Evolutionary conservation across 1,284 basidiomycete species (phyloP).

Genomic region (Papiliotrema fonsecae): DNA sequence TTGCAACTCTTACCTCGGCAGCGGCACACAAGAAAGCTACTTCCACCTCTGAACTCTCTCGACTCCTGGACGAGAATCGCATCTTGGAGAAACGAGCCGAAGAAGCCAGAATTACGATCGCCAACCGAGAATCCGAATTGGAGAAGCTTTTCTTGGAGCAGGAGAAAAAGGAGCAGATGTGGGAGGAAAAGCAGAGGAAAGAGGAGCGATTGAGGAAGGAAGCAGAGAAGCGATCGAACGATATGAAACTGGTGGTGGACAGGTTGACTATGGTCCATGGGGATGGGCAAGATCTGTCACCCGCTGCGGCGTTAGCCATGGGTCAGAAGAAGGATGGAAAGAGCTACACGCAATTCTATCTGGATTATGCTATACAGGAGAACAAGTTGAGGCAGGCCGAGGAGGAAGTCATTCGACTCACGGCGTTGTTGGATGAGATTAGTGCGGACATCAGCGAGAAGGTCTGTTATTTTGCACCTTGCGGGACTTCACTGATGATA

Average conservation of each 20-base stretch:
- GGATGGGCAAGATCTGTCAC: constrained; percentile 54
- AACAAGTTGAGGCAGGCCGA: constrained; percentile 72
- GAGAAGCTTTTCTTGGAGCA: constrained; percentile 38
- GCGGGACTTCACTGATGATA: too few species aligned
- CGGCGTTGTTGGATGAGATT: constrained; percentile 56
- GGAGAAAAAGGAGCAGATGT: constrained; percentile 43
- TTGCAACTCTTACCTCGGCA: constrained; percentile 40
- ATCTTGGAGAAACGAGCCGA: constrained; percentile 36
- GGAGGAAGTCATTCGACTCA: constrained; percentile 74
- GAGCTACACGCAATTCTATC: constrained; percentile 60
- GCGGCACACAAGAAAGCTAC: constrained; percentile 39
- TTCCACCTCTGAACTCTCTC: constrained; percentile 31
- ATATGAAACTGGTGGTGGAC: constrained; percentile 46
- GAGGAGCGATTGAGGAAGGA: constrained; percentile 45
- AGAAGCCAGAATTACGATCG: constrained; percentile 37
- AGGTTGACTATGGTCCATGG: constrained; percentile 36
- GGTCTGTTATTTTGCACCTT: constrained; percentile 58
- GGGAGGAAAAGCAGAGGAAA: constrained; percentile 46
- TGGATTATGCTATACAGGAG: constrained; percentile 80
- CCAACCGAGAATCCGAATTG: constrained; percentile 44
- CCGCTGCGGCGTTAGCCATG: constrained; percentile 77
- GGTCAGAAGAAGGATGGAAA: constrained; percentile 57
- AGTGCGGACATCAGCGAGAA: constrained; percentile 74
- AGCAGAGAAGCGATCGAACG: constrained; percentile 47
- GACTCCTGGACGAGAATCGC: constrained; percentile 38